Evolutionary conservation across 2,329 filamentous ascomycete genomes (phyloP), one percentile per base, ranked within the genome.

Genomic region (Chalaropsis thielavioides): DNA sequence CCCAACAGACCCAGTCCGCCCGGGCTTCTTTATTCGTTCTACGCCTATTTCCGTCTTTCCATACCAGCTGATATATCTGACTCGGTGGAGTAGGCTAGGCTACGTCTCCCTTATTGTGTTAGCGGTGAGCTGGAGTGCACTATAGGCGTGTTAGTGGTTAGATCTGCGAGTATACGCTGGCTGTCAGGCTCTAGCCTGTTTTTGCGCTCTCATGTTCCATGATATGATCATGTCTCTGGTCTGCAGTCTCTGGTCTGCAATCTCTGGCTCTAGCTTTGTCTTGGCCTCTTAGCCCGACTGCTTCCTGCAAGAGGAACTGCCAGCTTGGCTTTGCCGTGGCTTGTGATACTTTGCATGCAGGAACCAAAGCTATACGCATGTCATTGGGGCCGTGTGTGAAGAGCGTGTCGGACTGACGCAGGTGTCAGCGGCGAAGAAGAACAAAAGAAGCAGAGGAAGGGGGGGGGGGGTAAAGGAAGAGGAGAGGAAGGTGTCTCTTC

Each of bases 1-100:
- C 15, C 38, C 38, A 41, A 17, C 56, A 15, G 19, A 61, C n/a
- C 1, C 59, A 61, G 38, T 22, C 8, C 2, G 22, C 3, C 59
- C 22, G 19, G 40, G 22, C n/a, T 22, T 61, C 22, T 44, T 17
- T 24, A 17, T 61, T 43, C 38, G n/a, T 61, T 46, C 43, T 40
- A 27, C 22, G n/a, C 40, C 11, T 27, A 17, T 24, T 41, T 60
- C 58, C 35, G 22, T 43, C 35, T 60, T 40, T 27, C 59, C n/a
- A 43, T 61, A 15, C 38, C 43, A 44, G 40, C 43, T 61, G 59
- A 58, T 58, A n/a, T 38, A 58, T 58, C 54, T 58, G 54, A 58
- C 31, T 58, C 15, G 43, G n/a, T 19, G 43, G n/a, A 46, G 15
- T 31, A 3, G 31, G 31, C 3, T 19, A 4, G 15, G 19, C 43